Conservation (phyloP, 2,329 filamentous ascomycete genomes). For the Alternaria incomplexa region DNA sequence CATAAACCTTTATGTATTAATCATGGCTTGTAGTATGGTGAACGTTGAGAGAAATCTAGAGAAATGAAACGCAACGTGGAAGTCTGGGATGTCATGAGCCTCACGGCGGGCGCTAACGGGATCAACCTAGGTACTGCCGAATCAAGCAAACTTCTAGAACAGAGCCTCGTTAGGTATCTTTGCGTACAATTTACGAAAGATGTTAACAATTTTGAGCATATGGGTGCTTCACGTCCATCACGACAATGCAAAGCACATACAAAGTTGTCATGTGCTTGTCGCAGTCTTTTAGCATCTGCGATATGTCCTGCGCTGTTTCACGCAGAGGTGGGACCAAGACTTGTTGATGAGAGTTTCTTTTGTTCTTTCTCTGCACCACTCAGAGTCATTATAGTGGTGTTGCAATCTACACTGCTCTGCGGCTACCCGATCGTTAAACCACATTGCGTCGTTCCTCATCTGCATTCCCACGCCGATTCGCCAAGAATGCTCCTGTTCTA, state of each 20-base stretch:
- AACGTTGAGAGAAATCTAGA: neutral
- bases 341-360: constrained; percentile 28
- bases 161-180: neutral
- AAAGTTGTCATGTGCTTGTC: neutral
- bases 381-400: constrained; percentile 41
- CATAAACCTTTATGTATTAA: neutral
- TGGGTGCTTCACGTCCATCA: neutral
- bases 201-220: neutral
- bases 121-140: constrained; percentile 16
- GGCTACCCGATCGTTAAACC: constrained; percentile 30
- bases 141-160: constrained; percentile 9
- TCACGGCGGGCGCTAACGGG: constrained; percentile 35
- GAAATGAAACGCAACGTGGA: constrained; percentile 38
- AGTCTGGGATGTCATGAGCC: constrained; percentile 28
- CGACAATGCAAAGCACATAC: neutral
- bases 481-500: constrained; percentile 37
- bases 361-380: constrained; percentile 38
- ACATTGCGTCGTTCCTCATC: constrained; percentile 35
- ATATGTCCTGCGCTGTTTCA: neutral
- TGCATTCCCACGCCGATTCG: constrained; percentile 28
- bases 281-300: neutral
- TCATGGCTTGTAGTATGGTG: constrained; percentile 13
- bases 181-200: neutral
- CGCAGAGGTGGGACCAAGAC: neutral
- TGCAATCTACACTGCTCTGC: constrained; percentile 39